Evolutionary conservation across 495 filamentous ascomycete species (phyloP).

Genomic region (Clavariopsis aquatica): DNA sequence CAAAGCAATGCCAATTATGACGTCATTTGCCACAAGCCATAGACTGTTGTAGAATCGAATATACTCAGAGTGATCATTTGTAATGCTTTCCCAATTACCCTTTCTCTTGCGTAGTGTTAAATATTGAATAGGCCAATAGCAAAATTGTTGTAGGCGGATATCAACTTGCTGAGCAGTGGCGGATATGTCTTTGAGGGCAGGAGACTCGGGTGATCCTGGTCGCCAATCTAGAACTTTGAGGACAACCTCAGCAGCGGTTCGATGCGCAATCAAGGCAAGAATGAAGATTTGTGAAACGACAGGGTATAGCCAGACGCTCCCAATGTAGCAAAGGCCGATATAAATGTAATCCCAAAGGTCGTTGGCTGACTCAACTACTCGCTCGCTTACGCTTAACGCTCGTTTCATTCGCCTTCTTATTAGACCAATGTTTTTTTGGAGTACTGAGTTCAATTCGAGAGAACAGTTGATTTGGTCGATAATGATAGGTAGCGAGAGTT

Average conservation of each 20-base stretch:
- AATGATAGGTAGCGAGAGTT: slow-evolving; percentile 74
- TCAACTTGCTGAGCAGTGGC: slow-evolving; percentile 98
- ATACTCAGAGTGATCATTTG: slow-evolving; percentile 93
- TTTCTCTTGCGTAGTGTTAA: slow-evolving; percentile 83
- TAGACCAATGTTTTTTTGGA: slow-evolving; percentile 83
- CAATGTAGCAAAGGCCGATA: slow-evolving; percentile 66
- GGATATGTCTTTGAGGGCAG: slow-evolving; percentile 91
- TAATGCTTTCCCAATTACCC: slow-evolving; percentile 93
- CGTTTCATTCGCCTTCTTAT: slow-evolving; percentile 78
- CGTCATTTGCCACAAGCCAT: slow-evolving; percentile 98
- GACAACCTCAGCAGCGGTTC: slow-evolving; percentile 76
- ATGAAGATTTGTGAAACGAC: slow-evolving; percentile 73
- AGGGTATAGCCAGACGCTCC: slow-evolving; percentile 77
- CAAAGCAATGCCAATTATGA: slow-evolving; percentile 96
- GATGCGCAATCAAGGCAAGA: slow-evolving; percentile 74
- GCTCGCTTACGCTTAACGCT: slow-evolving; percentile 87
- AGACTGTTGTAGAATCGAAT: slow-evolving; percentile 99
- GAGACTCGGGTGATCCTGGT: slow-evolving; percentile 66
- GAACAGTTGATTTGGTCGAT: slow-evolving; percentile 97
- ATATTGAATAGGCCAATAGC: slow-evolving; percentile 98
- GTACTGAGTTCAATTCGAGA: slow-evolving; percentile 77
- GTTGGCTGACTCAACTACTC: slow-evolving; percentile 90
- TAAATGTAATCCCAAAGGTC: slow-evolving; percentile 76
- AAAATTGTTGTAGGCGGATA: slow-evolving; percentile 96
- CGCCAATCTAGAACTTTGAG: slow-evolving; percentile 86